phyloP scores from a whole-genome alignment of 495 filamentous ascomycete genomes.

The Lasiosphaeris hirsuta region DNA sequence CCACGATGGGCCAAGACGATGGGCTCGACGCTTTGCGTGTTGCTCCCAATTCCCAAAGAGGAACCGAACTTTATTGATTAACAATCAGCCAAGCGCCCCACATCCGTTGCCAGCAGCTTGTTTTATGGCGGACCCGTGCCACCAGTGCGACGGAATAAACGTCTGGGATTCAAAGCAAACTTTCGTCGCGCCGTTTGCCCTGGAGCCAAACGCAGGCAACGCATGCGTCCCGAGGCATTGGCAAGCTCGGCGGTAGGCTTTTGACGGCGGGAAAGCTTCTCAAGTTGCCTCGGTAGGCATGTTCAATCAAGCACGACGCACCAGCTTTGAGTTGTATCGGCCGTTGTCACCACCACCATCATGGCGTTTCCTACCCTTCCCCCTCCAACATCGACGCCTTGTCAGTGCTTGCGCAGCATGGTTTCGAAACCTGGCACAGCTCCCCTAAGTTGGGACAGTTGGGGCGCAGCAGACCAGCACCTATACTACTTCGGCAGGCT shows the following conservation, averaged over 20 bases:
- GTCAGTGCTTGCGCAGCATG: neutral
- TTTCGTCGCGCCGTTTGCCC: neutral
- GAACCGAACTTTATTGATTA: slow-evolving; percentile 1
- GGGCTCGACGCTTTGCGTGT: too few species aligned
- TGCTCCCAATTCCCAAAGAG: neutral
- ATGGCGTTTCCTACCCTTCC: neutral
- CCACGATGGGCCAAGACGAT: neutral
- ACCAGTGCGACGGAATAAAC: neutral
- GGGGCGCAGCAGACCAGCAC: too few species aligned
- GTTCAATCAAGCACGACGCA: too few species aligned
- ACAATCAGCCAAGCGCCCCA: neutral
- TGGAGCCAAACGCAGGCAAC: neutral
- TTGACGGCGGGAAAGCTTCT: too few species aligned
- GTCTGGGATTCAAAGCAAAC: neutral
- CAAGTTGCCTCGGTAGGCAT: too few species aligned
- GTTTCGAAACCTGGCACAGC: neutral
- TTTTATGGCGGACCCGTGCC: neutral
- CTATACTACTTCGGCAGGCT: too few species aligned
- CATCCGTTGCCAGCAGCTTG: neutral
- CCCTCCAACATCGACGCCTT: neutral
- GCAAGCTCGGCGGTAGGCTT: too few species aligned
- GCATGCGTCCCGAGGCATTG: too few species aligned
- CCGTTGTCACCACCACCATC: neutral
- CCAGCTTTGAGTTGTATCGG: too few species aligned
- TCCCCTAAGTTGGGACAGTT: too few species aligned